Evolutionary conservation across 257 asterid species (phyloP), one percentile per base, ranked within the genome.

Genomic region (Solanum bulbocastanum): DNA sequence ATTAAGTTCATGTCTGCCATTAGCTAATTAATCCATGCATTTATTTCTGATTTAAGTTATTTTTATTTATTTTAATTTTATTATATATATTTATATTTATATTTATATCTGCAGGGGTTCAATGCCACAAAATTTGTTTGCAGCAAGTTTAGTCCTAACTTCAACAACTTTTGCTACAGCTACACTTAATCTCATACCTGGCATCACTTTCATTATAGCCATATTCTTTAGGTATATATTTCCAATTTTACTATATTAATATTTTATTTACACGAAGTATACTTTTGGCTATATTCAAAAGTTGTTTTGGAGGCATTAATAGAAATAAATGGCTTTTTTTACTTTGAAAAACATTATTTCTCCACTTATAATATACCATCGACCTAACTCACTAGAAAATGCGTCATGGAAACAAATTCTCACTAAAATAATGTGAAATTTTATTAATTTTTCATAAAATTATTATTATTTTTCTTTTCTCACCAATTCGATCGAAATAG

Each of bases 141-240:
- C 90, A 10, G 91, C 88, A 84, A 89, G 95, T 89, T 32, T 94
- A 68, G 87, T 89, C 7, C 84, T 93, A 86, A 94, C 96, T 3
- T 93, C 95, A 8, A 91, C 94, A 25, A 94, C 96, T 22, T 90
- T 89, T 86, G 91, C 92, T 15, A 62, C 94, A 27, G 93, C 96
- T 52, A 90, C 92, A 66, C 15, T 76, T 9, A 94, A 93, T 91
- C 89, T 91, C 42, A 79, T 89, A 32, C 95, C 96, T 32, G 93
- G 94, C 15, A 60, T 93, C 20, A 94, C 96, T 6, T 91, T 93
- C 84, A 32, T 90, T 87, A 13, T 92, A 75, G 93, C 95, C 16
- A 25, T 87, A 37, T n/a, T 91, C 12, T 94, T 92, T 35, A 71
- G 94, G 96, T 93, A 90, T 91, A 90, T 14, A 32, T 66, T 68